phyloP scores from a whole-genome alignment of 2,329 filamentous ascomycete genomes.

The Neonectria hederae region DNA sequence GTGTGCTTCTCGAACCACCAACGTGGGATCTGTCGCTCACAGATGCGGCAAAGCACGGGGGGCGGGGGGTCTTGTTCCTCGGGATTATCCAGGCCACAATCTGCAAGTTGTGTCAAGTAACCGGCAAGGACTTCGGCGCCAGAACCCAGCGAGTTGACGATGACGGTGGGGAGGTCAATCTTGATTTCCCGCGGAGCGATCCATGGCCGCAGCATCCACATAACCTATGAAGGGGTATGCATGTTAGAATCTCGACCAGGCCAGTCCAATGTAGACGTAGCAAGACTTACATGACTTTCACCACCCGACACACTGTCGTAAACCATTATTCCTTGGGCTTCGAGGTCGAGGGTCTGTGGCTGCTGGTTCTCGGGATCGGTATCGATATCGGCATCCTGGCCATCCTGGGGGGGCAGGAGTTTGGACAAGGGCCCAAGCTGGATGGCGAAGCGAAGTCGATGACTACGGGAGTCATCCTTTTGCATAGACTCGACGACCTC shows the following conservation, averaged over 20 bases:
- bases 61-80: slow-evolving; percentile 83
- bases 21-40: slow-evolving; percentile 93
- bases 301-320: slow-evolving; percentile 88
- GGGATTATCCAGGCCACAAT: slow-evolving; percentile 80
- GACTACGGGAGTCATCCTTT: slow-evolving; percentile 91
- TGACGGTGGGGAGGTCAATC: slow-evolving; percentile 87
- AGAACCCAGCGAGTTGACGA: slow-evolving; percentile 93
- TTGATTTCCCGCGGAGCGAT: slow-evolving; percentile 90
- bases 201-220: slow-evolving; percentile 99
- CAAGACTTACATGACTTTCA: slow-evolving; percentile 84
- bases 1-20: slow-evolving; percentile 99
- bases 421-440: slow-evolving; percentile 75
- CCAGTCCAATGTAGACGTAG: not conserved
- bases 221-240: slow-evolving; percentile 69
- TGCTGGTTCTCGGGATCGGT: slow-evolving; percentile 47
- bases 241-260: slow-evolving; percentile 38
- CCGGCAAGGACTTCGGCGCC: slow-evolving; percentile 94
- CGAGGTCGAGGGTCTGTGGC: slow-evolving; percentile 73
- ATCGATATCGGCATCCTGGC: slow-evolving; percentile 46
- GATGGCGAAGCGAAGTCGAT: slow-evolving; percentile 84
- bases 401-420: slow-evolving; percentile 59
- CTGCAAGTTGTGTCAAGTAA: slow-evolving; percentile 89
- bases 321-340: slow-evolving; percentile 98
- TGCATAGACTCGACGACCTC: slow-evolving; percentile 89
- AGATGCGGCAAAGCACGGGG: slow-evolving; percentile 93